Base-by-base conservation (phyloP, 805 yeast genomes). In the Lachancea sp. region DNA sequence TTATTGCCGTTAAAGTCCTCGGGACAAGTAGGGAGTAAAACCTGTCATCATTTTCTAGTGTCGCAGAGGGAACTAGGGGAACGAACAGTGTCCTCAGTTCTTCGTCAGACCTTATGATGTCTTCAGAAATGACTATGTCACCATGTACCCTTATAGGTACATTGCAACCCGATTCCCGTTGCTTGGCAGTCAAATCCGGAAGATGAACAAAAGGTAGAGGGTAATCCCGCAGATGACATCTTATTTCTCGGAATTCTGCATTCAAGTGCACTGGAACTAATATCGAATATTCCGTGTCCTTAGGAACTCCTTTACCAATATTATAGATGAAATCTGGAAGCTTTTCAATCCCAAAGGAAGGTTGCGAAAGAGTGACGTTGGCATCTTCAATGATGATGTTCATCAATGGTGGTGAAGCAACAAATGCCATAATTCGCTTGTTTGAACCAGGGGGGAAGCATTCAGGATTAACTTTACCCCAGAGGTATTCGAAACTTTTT, bases 291-390 rank as follows among this genome's bases (percentile, higher is more conserved):
- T 68, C 55, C 0, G 87, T 76, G 42, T 82, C 85, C 38, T 56
- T 54, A 0, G 97, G 97, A 9, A 82, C 74, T 0, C 92, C 94
- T 55, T 87, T 88, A 2, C 97, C 97, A 6, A 83, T 67, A 4
- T 77, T 72, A 54, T 80, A 60, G 20, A 89, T 55, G 55, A 77
- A 89, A n/a, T 76, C 61, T 1, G 83, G 73, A 22, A 84, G 63
- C 6, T 74, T 64, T 2, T 66, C 69, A 8, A 69, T 45, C 1
- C 78, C 78, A 52, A 72, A 73, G 0, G 61, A 49, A 0, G 89
- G 85, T 32, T 69, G 65, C 22, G 63, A 65, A 3, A 83, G 39
- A 11, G 62, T 63, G 45, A 80, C 59, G 35, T 71, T 71, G 15
- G 78, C 55, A 31, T 72, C 71, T 40, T 68, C 70, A 45, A 82